These are phyloP conservation scores for Stephania japonica DNA, from an alignment of 164 flowering plant species.

Conservation along the genomic window DNA sequence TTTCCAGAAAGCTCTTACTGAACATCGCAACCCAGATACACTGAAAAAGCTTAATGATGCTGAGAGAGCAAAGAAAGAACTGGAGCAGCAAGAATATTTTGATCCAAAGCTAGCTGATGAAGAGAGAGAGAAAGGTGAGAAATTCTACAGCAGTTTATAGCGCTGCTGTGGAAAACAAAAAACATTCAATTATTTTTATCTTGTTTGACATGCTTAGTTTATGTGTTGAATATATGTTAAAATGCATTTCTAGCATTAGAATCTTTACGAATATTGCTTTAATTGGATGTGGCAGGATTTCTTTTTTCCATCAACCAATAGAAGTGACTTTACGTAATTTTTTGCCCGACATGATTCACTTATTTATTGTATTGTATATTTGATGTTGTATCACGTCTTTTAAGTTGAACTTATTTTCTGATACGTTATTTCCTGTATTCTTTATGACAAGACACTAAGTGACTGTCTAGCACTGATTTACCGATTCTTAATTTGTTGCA, in stretches of 20 bases:
- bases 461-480: not conserved
- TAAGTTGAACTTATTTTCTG: not conserved
- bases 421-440: not conserved
- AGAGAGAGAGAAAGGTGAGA: conserved; percentile 94
- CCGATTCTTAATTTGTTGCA: not conserved
- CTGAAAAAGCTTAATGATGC: conserved; percentile 90
- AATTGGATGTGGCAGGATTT: not conserved
- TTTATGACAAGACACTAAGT: too few species aligned
- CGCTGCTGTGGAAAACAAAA: not conserved
- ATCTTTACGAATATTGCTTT: not conserved
- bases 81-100: conserved; percentile 90
- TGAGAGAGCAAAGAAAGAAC: conserved; percentile 87
- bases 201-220: not conserved
- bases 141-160: not conserved
- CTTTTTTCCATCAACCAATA: not conserved
- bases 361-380: not conserved
- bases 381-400: not conserved
- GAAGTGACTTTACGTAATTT: not conserved
- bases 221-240: not conserved
- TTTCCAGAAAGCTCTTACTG: conserved; percentile 95
- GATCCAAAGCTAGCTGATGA: conserved; percentile 83
- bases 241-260: not conserved
- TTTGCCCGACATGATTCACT: not conserved
- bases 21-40: conserved; percentile 95
- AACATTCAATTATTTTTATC: not conserved